Base-by-base conservation (phyloP, 495 filamentous ascomycete genomes). In the Penicillium cosmopolitanum region DNA sequence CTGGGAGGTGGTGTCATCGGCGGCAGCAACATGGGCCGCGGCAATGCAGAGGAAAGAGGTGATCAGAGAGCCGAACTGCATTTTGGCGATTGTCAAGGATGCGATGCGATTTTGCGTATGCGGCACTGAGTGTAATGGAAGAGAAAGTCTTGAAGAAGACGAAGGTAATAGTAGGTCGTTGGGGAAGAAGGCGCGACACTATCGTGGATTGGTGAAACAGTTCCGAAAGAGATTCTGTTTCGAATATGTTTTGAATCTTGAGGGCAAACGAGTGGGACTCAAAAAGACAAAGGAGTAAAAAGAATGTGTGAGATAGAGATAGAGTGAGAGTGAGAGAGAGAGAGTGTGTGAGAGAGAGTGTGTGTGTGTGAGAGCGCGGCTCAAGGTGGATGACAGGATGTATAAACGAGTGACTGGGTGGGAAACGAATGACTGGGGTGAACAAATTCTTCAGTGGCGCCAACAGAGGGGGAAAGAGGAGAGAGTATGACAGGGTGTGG, bases 11-110 rank as follows among this genome's bases (percentile, higher is more conserved):
- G 61, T 67, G 18, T 58, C 59, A 21, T 64, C 67, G 44, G 67
- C 68, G 34, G 60, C 66, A 47, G 67, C 68, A 28, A 73, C 47
- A 52, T 67, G 70, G 58, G 71, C 60, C 28, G 66, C 71, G 9
- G 65, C 71, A 55, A 78, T 52, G 66, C 69, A 77, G 68, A 77
- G 66, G 51, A 74, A 50, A 51, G 74, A 72, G 15, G 72, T 70
- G 53, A 68, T 28, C 35, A 78, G 61, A 36, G 74, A 51, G 59
- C 53, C 62, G 55, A 77, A 54, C 66, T 77, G 75, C 76, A 78
- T 78, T 51, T 46, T 75, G 55, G 35, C 35, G n/a, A 48, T 58
- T 51, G 55, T 5, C 12, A 13, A 52, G 34, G 33, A 57, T 40
- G 25, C 16, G 38, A 46, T 52, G 47, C 28, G 42, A 21, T 12